A percentile compares a stretch with the other conserved stretches of the same genome.
phyloP scores from a whole-genome alignment of 257 asterid species.

The Primulina eburnea region DNA sequence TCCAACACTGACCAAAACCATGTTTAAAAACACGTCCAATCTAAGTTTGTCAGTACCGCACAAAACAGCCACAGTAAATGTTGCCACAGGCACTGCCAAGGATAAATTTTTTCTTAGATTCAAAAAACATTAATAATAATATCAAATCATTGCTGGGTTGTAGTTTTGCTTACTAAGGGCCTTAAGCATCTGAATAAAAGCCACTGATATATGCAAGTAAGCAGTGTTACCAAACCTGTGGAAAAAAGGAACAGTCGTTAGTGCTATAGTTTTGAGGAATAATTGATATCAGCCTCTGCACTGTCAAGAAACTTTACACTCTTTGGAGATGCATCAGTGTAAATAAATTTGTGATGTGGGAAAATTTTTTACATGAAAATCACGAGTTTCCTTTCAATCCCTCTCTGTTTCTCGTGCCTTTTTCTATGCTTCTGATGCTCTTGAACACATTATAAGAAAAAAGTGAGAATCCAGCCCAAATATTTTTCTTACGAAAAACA shows the following conservation, averaged over 20 bases:
- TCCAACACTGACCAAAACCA: slow-evolving; percentile 76
- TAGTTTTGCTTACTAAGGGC: slow-evolving; percentile 60
- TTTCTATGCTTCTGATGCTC: slow-evolving; percentile 1
- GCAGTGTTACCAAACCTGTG: slow-evolving; percentile 89
- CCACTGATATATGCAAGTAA: slow-evolving; percentile 71
- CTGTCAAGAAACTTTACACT: background rate
- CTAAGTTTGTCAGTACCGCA: slow-evolving; percentile 77
- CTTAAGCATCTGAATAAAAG: slow-evolving; percentile 90
- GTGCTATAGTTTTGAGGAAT: slow-evolving; percentile 1
- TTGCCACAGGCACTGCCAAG: slow-evolving; percentile 80
- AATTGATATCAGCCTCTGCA: background rate
- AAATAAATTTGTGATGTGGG: background rate
- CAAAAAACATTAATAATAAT: background rate
- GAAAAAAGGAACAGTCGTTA: slow-evolving; percentile 3
- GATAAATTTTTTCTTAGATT: slow-evolving; percentile 4
- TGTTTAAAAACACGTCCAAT: slow-evolving; percentile 68
- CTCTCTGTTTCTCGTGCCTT: background rate
- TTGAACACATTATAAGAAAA: background rate
- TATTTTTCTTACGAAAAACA: background rate
- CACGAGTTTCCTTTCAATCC: background rate
- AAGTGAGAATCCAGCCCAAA: background rate
- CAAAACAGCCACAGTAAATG: slow-evolving; percentile 66
- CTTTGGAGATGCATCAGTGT: background rate
- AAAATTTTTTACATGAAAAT: background rate
- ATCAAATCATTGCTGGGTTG: background rate